phyloP scores from a whole-genome alignment of 2,329 filamentous ascomycete genomes.

The Pestalotiopsis sp. region DNA sequence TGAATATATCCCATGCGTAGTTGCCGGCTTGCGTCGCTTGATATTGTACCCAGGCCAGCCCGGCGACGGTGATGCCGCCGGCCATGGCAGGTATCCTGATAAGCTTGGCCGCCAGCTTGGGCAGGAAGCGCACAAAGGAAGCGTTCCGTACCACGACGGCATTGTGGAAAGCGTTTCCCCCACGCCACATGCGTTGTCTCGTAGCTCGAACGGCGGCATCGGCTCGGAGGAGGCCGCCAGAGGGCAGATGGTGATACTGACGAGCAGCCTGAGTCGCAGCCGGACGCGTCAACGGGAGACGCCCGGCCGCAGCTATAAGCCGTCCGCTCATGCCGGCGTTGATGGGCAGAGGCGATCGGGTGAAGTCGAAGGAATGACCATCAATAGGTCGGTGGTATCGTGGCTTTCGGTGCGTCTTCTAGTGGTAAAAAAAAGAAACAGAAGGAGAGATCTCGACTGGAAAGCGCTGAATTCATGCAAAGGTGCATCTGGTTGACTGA shows the following conservation, averaged over 20 bases:
- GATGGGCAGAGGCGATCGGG: conserved; percentile 31
- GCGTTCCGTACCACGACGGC: conserved; percentile 64
- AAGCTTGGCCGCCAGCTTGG: conserved; percentile 89
- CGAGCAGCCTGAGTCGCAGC: conserved; percentile 52
- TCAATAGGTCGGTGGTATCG: conserved; percentile 18
- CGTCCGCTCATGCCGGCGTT: conserved; percentile 36
- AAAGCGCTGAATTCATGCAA: not conserved
- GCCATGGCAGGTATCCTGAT: conserved; percentile 87
- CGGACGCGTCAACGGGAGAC: conserved; percentile 28
- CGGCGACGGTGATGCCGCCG: conserved; percentile 83
- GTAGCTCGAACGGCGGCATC: conserved; percentile 64
- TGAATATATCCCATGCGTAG: conserved; percentile 69
- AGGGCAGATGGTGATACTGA: conserved; percentile 67
- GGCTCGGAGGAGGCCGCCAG: conserved; percentile 69
- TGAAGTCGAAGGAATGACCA: conserved; percentile 22
- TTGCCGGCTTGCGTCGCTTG: conserved; percentile 73
- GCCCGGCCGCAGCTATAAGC: conserved; percentile 35
- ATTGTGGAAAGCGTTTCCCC: conserved; percentile 85
- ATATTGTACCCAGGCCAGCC: conserved; percentile 91
- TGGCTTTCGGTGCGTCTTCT: not conserved
- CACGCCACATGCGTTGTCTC: conserved; percentile 72
- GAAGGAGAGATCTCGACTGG: not conserved
- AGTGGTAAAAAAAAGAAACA: not conserved
- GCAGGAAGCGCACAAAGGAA: conserved; percentile 69
- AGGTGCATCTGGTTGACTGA: not conserved